These are phyloP conservation scores for Wickerhamiella occidentalis DNA, from an alignment of 805 yeast genomes.

Conservation along the genomic window DNA sequence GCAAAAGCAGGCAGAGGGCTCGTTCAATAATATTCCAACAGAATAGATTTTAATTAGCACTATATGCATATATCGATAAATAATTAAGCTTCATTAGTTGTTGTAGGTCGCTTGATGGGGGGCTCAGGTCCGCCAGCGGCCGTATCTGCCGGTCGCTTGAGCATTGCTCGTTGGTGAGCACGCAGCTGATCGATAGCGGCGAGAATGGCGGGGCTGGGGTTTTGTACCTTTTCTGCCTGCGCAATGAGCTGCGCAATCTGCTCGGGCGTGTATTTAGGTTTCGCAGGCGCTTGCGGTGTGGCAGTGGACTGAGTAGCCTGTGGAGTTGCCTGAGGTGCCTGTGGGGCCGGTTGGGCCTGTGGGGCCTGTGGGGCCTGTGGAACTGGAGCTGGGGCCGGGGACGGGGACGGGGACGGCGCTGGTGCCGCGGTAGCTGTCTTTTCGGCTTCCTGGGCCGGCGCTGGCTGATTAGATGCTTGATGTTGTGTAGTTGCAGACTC, in stretches of 20 bases:
- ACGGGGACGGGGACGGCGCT: no score
- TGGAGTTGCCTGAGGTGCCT: slow-evolving; percentile 11
- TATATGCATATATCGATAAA: background rate
- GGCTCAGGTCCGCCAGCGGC: background rate
- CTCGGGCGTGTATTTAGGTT: slow-evolving; percentile 22
- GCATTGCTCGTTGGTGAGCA: slow-evolving; percentile 24
- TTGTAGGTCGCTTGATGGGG: slow-evolving; percentile 7
- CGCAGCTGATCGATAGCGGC: slow-evolving; percentile 28
- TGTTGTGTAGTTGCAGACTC: background rate
- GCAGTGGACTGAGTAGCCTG: slow-evolving; percentile 11
- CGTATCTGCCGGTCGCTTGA: slow-evolving; percentile 16
- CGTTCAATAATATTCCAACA: slow-evolving; percentile 61
- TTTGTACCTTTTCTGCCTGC: slow-evolving; percentile 28
- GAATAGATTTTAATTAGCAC: slow-evolving; percentile 1
- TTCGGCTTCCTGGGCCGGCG: no score
- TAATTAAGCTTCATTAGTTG: slow-evolving; percentile 8
- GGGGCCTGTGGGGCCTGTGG: slow-evolving; percentile 8
- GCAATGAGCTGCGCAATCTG: slow-evolving; percentile 28
- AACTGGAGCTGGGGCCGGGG: slow-evolving; percentile 12
- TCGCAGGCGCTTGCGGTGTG: slow-evolving; percentile 14
- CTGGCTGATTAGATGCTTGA: background rate
- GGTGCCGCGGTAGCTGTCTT: no score
- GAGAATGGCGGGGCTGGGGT: slow-evolving; percentile 27
- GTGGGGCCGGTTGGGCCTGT: no score
- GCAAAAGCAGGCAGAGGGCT: slow-evolving; percentile 72